Evolutionary conservation across 2,329 filamentous ascomycete genomes (phyloP), one percentile per base, ranked within the genome.

Genomic region (Trichoderma brevicompactum): DNA sequence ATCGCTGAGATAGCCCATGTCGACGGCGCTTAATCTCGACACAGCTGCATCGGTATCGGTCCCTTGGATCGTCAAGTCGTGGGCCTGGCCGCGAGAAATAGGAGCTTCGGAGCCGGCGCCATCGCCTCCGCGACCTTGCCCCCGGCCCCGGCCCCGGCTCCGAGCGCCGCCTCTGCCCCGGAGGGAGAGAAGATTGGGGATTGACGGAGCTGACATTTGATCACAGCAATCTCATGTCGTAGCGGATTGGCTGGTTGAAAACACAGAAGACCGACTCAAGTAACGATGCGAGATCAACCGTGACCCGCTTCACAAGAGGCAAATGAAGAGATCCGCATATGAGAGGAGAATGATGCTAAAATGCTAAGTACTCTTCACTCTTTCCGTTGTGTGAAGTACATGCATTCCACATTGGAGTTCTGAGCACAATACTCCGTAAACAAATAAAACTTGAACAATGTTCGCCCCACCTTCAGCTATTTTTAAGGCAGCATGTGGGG

Each of bases 31-130:
- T 77, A 96, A 81, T 41, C 95, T 87, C 36, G 93, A 97, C 48
- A 92, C 87, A 66, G 92, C 92, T 32, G 95, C 95, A 80, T 99
- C 95, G 67, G 89, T 89, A 78, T 99, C 95, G 3, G 95, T 99
- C 68, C 89, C 88, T 77, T 96, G 94, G 65, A 99, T 89, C 46
- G 90, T 85, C 66, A 84, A 82, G 77, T 98, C 94, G 70, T 89
- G 88, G 53, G 79, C 78, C 48, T 74, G 69, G n/a, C 74, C 69
- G 23, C 72, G 64, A 60, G 68, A 70, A 69, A 71, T 71, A 61
- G 73, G 76, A 68, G 74, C 77, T 52, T 79, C 80, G 61, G 73
- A 67, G 49, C 59, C 59, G n/a, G 38, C 3, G 5, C 38, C 58
- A 2, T 72, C 72, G 62, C 74, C 70, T 62, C 70, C 72, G 78